Conservation (phyloP, 345 rosid genomes). For the Bruguiera gymnorhiza region DNA sequence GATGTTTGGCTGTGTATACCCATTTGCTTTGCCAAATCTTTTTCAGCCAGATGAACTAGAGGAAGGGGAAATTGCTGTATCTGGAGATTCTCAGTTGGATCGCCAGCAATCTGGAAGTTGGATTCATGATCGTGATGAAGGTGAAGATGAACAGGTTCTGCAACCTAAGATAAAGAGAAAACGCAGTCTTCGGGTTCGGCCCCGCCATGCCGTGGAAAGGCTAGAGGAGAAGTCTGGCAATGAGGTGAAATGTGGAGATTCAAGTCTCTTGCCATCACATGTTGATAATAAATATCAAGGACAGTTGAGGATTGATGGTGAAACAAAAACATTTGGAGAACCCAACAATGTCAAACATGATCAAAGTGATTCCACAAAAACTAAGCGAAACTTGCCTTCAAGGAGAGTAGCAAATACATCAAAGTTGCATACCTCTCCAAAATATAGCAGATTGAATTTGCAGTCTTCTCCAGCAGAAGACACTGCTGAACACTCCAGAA, state of each 20-base stretch:
- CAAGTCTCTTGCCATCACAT: constrained; percentile 47
- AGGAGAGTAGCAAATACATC: constrained; percentile 66
- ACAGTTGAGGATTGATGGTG: constrained; percentile 54
- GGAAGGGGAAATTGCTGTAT: constrained; percentile 96
- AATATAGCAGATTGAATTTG: constrained; percentile 59
- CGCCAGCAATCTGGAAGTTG: constrained; percentile 93
- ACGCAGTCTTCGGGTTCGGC: constrained; percentile 90
- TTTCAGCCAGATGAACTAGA: constrained; percentile 86
- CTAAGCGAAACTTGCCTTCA: constrained; percentile 53
- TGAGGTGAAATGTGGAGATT: constrained; percentile 58
- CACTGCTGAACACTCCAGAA: constrained; percentile 51
- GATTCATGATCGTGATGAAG: constrained; percentile 92
- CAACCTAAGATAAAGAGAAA: constrained; percentile 96
- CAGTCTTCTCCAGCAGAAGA: constrained; percentile 52
- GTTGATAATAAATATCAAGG: constrained; percentile 59
- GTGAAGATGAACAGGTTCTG: constrained; percentile 95
- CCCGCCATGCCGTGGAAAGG: constrained; percentile 74
- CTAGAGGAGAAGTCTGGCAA: constrained; percentile 50
- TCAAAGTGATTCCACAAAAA: constrained; percentile 62
- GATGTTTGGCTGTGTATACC: constrained; percentile 14
- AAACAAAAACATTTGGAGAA: constrained; percentile 36
- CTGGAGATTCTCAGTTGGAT: constrained; percentile 91
- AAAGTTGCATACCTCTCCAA: constrained; percentile 62
- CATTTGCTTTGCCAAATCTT: constrained; percentile 27
- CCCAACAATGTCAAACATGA: constrained; percentile 55